Evolutionary conservation across 768 basidiomycete species (phyloP), one percentile per base, ranked within the genome.

Genomic region (Scleroderma bovista): DNA sequence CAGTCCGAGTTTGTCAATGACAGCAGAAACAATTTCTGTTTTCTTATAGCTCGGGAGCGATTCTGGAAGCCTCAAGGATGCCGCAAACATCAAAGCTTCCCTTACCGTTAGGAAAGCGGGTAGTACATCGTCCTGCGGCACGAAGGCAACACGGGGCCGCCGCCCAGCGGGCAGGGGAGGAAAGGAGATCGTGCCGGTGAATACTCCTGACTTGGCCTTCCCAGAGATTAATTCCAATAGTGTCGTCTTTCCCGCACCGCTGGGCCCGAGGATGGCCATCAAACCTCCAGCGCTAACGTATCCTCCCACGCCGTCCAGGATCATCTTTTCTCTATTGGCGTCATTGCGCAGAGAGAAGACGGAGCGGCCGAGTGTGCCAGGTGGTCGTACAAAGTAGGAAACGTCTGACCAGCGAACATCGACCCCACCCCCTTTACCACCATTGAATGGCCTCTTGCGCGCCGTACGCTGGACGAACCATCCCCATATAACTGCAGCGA

Each of bases 161-260:
- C 56, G 63, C 17, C 61, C 58, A 20, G 59, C 61, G 26, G 62
- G 56, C 16, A 69, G 65, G 4, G 66, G 59, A 12, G 75, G 75
- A 63, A 84, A 85, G 4, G 73, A 61, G 42, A 94, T 85, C 2
- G 66, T 66, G 3, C 94, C 94, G 2, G 80, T 73, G 2, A 76
- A 74, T 2, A 72, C 60, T 1, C 93, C 94, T 0, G 77, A 75
- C 69, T 96, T 97, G 56, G 70, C 72, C 64, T 87, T 93, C 2
- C 86, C 84, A 0, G 93, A 89, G 10, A 98, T 78, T 33, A 96
- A 81, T 60, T 98, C 94, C 16, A 96, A 84, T 33, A 97, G 73
- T 0, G 93, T 93, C 0, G 89, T 91, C 67, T 95, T 95, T 38
- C 93, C 93, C 16, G 92, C 90, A 74, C 93, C 93, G 57, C 87